Evolutionary conservation across 371 early-diverging fungal species (phyloP), one percentile per base, ranked within the genome.

Genomic region (Blastocladiella emersonii): DNA sequence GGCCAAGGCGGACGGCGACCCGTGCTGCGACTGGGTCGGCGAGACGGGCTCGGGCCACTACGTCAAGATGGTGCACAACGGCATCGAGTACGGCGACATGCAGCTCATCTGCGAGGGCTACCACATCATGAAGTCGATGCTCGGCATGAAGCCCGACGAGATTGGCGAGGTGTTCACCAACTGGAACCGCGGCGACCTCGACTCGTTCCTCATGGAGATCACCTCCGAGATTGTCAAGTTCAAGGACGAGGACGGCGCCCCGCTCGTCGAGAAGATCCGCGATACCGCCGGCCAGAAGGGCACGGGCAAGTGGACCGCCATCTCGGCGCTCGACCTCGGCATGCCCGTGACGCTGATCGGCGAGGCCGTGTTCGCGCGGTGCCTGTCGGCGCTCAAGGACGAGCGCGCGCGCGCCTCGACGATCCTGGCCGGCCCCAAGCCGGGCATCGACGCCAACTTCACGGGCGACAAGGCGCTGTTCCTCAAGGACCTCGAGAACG

Each of bases 41-140:
- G 90, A 90, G 67, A 86, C 89, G 56, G 99, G 98, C 53, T 89
- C 98, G 41, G 99, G 99, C 39, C 99, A 99, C 83, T 98, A 95
- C 76, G 98, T 99, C 72, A 98, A 99, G 85, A 98, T 98, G 95
- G 98, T 99, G 56, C 99, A 98, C 86, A 99, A 98, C 80, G 98
- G 98, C 72, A 99, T 99, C 70, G 99, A 99, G 76, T 99, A 99
- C 75, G 98, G 97, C 65, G 98, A 96, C 75, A 98, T 99, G 99
- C 97, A 95, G 77, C 83, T 99, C 78, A 91, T 98, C 66, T 85
- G 89, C 69, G 99, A 99, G 82, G 90, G 91, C 63, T 99, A 96
- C 80, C 86, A 90, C 65, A 80, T 97, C 71, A 75, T 98, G 78
- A 87, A 87, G 76, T 87, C 89, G 64, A 85, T 85, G 67, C 79